These are phyloP conservation scores for Hibiscus mutabilis DNA, from an alignment of 345 rosid genomes.

Conservation along the genomic window DNA sequence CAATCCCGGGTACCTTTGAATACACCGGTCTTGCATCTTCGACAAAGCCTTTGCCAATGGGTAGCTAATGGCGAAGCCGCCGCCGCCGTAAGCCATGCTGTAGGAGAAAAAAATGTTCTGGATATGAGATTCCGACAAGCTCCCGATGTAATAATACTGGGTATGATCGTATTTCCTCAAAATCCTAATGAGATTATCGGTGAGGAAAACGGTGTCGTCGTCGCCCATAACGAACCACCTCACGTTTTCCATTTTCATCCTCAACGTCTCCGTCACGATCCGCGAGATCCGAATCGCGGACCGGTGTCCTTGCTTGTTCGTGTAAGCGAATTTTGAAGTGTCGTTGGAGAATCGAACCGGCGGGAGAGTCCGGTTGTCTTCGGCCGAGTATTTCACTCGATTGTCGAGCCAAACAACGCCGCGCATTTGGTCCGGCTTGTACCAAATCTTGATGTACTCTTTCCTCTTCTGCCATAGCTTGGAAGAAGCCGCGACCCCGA, in stretches of 20 bases:
- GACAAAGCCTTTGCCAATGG: constrained; percentile 79
- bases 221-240: constrained; percentile 99
- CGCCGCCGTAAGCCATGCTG: constrained; percentile 99
- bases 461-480: constrained; percentile 83
- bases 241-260: constrained; percentile 44
- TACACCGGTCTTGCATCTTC: constrained; percentile 83
- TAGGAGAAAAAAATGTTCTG: constrained; percentile 92
- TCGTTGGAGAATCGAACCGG: constrained; percentile 58
- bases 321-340: constrained; percentile 64
- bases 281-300: constrained; percentile 97
- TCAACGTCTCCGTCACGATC: constrained; percentile 82
- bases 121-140: constrained; percentile 90
- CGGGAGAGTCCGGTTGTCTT: constrained; percentile 39
- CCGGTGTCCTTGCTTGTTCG: constrained; percentile 74
- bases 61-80: constrained; percentile 93
- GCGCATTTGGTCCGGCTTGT: constrained; percentile 54
- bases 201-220: constrained; percentile 87
- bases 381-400: constrained; percentile 26
- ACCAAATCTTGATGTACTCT: constrained; percentile 94
- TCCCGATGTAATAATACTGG: constrained; percentile 87
- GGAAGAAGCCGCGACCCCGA: constrained; percentile 91
- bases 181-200: constrained; percentile 75
- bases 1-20: constrained; percentile 79
- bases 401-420: constrained; percentile 86
- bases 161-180: constrained; percentile 77